Conservation (phyloP, 2,329 filamentous ascomycete species). For the Pseudogymnoascus sp. region DNA sequence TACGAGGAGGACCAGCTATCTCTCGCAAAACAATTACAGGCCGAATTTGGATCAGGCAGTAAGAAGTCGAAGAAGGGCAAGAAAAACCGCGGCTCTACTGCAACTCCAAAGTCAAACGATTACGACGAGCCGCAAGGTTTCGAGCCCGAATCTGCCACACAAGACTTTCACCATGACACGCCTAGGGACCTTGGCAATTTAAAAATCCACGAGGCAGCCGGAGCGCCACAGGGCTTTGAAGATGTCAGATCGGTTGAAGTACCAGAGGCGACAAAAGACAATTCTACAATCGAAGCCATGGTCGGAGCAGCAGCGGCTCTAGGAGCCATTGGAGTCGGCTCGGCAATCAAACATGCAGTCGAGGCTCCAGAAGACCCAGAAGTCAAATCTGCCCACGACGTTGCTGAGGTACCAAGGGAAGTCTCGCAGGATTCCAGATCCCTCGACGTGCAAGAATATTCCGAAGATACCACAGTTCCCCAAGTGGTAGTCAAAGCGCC, state of each 20-base stretch:
- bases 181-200: background rate
- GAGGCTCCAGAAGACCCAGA: background rate
- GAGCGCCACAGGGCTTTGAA: background rate
- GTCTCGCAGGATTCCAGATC: background rate
- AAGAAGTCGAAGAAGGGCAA: constrained; percentile 33
- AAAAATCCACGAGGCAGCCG: background rate
- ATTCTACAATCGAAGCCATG: background rate
- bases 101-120: background rate
- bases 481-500: background rate
- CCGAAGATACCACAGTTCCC: background rate
- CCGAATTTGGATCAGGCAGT: constrained; percentile 20
- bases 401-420: background rate
- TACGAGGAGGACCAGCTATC: background rate
- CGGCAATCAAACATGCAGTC: background rate
- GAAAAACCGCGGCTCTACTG: constrained; percentile 15
- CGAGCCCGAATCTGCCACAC: background rate
- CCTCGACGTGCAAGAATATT: background rate
- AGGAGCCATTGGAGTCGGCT: background rate
- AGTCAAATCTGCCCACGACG: background rate
- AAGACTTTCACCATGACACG: background rate
- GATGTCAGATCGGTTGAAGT: background rate
- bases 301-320: background rate
- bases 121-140: background rate
- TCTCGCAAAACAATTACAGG: background rate
- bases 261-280: background rate